These are phyloP conservation scores for Phytopythium sindhum DNA, from an alignment of 352 stramenopile genomes.

Conservation along the genomic window DNA sequence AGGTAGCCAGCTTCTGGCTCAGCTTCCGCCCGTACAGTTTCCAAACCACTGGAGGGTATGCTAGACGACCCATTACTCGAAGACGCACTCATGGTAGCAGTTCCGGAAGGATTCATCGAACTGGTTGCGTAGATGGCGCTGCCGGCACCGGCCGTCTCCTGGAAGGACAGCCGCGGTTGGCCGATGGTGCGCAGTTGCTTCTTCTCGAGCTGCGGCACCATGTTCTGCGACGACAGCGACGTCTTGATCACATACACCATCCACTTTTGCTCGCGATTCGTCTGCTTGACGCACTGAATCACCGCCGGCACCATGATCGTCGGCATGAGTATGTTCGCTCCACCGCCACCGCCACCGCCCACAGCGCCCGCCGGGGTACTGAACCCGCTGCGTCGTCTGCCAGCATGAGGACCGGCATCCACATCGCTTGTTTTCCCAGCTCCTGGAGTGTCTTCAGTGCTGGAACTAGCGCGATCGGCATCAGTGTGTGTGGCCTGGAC, in stretches of 20 bases:
- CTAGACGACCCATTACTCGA: not conserved
- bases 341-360: not conserved
- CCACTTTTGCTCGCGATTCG: constrained; percentile 63
- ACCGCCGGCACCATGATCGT: constrained; percentile 3
- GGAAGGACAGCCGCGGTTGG: constrained; percentile 40
- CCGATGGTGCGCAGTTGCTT: constrained; percentile 62
- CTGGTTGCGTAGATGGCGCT: not conserved
- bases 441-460: not conserved
- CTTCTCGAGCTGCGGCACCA: constrained; percentile 68
- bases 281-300: constrained; percentile 54
- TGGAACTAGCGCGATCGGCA: not conserved
- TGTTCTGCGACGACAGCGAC: constrained; percentile 52
- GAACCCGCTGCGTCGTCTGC: not conserved
- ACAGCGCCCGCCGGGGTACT: not conserved
- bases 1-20: not conserved
- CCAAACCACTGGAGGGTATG: not conserved
- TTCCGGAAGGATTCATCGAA: not conserved
- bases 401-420: not conserved
- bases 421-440: not conserved
- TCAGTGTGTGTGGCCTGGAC: not conserved
- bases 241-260: constrained; percentile 69
- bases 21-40: not conserved
- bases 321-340: not conserved
- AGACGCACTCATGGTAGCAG: not conserved
- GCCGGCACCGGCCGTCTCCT: constrained; percentile 16